Base-by-base conservation (phyloP, 1,139 yeast species). In the Zygosaccharomyces pseudobailii region DNA sequence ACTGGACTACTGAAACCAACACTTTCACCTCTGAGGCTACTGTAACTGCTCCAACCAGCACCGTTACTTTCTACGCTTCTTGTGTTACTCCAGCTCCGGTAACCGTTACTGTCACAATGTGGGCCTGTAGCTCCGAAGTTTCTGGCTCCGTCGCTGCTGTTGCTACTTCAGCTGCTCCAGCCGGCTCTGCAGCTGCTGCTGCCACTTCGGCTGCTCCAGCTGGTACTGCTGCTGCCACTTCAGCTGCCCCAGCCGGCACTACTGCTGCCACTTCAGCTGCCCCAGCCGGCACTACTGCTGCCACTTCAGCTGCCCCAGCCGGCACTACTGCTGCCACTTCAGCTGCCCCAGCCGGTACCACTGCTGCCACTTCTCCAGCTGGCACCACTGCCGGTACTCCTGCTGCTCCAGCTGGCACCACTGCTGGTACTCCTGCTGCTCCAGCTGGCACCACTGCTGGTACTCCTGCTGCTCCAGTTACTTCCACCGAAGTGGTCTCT, bases 231-330 rank as follows among this genome's bases (percentile, higher is more conserved):
- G 17, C 17, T 9, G 38, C 28, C 13, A 27, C 38, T 19, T 17
- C 38, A 20, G 27, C 36, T 34, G 27, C 4, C 1, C 8, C 61
- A 80, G 80, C 63, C 17, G 30, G 30, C 17, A 48, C 34, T 43
- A 51, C 43, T 30, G 49, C 43, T 36, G 69, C 55, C 49, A 55
- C 79, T 45, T 76, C 81, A 54, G 65, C 67, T 48, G 56, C 75
- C 47, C 68, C 34, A 17, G 28, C 37, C 8, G 44, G 42, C 33
- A 38, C 43, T 65, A 51, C 56, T 54, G 69, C 72, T 53, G 22
- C 20, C 5, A 22, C 24, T 19, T 6, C 36, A n/a, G 24, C 36
- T 34, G 36, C 33, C 17, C 33, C 33, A 6, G 33, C 19, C n/a
- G 17, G 20, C 2, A 34, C 36, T n/a, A 23, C 37, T 34, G 40